Evolutionary conservation across 768 basidiomycete genomes (phyloP).

Genomic region (Amanita jacksonii): DNA sequence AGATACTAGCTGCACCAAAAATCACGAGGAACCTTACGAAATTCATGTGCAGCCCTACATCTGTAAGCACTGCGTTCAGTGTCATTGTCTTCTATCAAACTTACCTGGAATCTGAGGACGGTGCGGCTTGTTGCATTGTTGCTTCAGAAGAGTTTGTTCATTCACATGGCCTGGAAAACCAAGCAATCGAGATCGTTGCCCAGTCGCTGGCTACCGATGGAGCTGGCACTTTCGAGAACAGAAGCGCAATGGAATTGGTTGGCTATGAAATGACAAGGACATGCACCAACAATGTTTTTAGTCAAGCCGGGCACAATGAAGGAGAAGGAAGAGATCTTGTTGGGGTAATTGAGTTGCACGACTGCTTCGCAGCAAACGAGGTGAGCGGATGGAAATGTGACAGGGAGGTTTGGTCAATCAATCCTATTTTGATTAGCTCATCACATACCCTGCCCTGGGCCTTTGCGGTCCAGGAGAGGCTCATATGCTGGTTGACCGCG

Average conservation of each 20-base stretch:
- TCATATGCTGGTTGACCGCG: constrained; percentile 60
- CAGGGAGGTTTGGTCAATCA: neutral
- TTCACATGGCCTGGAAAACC: constrained; percentile 64
- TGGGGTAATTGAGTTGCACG: constrained; percentile 80
- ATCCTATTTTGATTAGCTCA: constrained; percentile 35
- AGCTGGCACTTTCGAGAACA: constrained; percentile 51
- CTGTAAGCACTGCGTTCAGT: constrained; percentile 27
- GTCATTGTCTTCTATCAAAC: neutral
- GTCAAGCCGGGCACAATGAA: constrained; percentile 55
- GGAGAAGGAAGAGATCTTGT: constrained; percentile 63
- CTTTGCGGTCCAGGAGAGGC: constrained; percentile 60
- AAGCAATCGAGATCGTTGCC: constrained; percentile 76
- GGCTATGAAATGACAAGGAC: constrained; percentile 70
- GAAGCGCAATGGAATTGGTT: constrained; percentile 72
- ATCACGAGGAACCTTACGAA: constrained; percentile 69
- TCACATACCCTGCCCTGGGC: constrained; percentile 76
- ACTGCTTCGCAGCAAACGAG: constrained; percentile 81
- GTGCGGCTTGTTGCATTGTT: constrained; percentile 67
- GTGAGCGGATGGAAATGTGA: constrained; percentile 23
- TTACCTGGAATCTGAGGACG: constrained; percentile 36
- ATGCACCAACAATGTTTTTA: constrained; percentile 61
- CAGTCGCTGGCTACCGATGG: constrained; percentile 60
- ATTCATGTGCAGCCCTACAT: constrained; percentile 85
- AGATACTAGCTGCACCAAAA: constrained; percentile 56
- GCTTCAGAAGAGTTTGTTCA: constrained; percentile 76